Evolutionary conservation across 202 grass and related monocot species (phyloP), one percentile per base, ranked within the genome.

Genomic region (Hordeum pubiflorum): DNA sequence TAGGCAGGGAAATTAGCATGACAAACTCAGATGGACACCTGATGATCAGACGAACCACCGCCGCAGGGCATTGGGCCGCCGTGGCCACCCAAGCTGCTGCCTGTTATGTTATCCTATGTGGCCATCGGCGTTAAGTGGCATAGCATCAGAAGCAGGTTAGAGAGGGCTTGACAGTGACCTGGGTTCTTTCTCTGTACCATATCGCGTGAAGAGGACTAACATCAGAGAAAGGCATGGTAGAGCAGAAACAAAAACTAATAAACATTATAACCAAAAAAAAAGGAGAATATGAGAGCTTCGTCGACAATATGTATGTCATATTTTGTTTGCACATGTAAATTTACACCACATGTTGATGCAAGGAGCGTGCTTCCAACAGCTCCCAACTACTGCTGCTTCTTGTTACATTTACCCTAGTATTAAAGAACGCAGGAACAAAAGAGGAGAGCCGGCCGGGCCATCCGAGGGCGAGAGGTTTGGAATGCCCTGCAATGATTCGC

Each of bases 31-130:
- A 20, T 67, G 8, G 14, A 20, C 68, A 82, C 74, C 83, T 86
- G 79, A 69, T 67, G 46, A 66, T 58, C 37, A 66, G 57, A 66
- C 64, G 57, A 85, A 85, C 78, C 78, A 73, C 87, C 44, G 46
- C 34, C 15, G 71, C 60, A 1, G 2, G 8, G 24, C 39, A 88
- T 69, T 18, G 75, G 3, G 69, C 69, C 57, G 69, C 86, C 81
- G 55, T 79, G 48, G 59, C 73, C 73, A 60, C 79, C 58, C 13
- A 74, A 66, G 81, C 75, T 36, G 34, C 12, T 22, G 0, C 14
- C 4, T 9, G 18, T 77, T 57, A 73, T 46, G 48, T 7, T 89
- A 32, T 32, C 31, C 31, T 32, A 32, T 32, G 2, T 65, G 44
- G 72, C 24, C 14, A 9, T 15, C 12, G 12, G 13, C 11, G 39